Evolutionary conservation across 495 filamentous ascomycete genomes (phyloP).

Genomic region (Clohesyomyces aquaticus): DNA sequence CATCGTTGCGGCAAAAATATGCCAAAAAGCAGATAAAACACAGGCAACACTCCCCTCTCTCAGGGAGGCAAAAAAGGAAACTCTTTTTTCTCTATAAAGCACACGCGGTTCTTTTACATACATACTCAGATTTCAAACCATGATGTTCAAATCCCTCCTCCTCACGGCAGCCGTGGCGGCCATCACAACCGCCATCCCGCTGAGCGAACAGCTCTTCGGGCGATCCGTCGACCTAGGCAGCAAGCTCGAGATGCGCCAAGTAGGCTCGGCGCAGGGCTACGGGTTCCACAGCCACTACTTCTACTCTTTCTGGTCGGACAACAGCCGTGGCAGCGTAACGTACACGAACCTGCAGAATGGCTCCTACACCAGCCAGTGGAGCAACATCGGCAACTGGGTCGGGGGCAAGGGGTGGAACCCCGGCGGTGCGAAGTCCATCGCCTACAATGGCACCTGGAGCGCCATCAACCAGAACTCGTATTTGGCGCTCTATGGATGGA

Average conservation of each 20-base stretch:
- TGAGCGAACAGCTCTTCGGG: slow-evolving; percentile 32
- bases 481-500: slow-evolving; percentile 67
- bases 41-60: slow-evolving; percentile 23
- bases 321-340: slow-evolving; percentile 26
- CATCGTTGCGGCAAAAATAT: slow-evolving; percentile 29
- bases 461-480: slow-evolving; percentile 56
- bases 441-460: slow-evolving; percentile 57
- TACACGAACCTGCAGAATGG: slow-evolving; percentile 36
- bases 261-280: slow-evolving; percentile 30
- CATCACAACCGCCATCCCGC: slow-evolving; percentile 32
- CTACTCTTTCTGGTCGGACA: slow-evolving; percentile 42
- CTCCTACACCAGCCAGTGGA: slow-evolving; percentile 35
- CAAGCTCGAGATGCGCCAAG: slow-evolving; percentile 30
- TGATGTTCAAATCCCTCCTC: slow-evolving; percentile 33
- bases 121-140: slow-evolving; percentile 33
- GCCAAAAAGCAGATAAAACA: slow-evolving; percentile 31
- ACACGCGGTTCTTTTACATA: slow-evolving; percentile 26
- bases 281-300: slow-evolving; percentile 37
- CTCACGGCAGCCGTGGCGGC: slow-evolving; percentile 28
- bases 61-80: slow-evolving; percentile 20
- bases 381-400: slow-evolving; percentile 35
- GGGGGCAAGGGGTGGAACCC: slow-evolving; percentile 43
- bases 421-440: slow-evolving; percentile 46
- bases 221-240: slow-evolving; percentile 30
- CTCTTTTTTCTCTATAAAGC: slow-evolving; percentile 30